These are phyloP conservation scores for Pleurotus citrinopileatus DNA, from an alignment of 768 basidiomycete genomes.

Conservation along the genomic window DNA sequence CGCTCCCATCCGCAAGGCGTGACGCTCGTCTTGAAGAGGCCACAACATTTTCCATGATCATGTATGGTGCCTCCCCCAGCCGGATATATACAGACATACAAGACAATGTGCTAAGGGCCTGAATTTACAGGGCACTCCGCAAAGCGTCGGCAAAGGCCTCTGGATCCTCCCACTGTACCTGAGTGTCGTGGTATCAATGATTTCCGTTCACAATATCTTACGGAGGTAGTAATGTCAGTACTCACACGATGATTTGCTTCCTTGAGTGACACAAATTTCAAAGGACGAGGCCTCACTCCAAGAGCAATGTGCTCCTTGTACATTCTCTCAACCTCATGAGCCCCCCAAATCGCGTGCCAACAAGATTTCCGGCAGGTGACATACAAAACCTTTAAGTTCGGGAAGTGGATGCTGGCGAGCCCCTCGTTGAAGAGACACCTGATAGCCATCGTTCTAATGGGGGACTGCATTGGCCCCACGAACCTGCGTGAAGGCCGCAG, in stretches of 20 bases:
- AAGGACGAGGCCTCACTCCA: background rate
- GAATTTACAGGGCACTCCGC: background rate
- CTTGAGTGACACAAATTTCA: background rate
- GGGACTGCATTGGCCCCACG: background rate
- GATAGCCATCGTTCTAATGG: constrained; percentile 1
- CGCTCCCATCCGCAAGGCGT: background rate
- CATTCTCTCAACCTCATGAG: background rate
- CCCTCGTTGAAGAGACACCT: constrained; percentile 5
- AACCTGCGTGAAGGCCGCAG: background rate
- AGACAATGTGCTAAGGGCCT: too few relatives aligned
- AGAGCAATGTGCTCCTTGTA: background rate
- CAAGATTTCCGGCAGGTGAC: background rate
- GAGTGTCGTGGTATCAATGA: too few relatives aligned
- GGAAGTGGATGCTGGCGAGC: background rate
- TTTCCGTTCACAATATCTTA: too few relatives aligned
- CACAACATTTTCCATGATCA: too few relatives aligned
- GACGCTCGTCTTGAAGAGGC: too few relatives aligned
- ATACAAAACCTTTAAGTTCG: background rate
- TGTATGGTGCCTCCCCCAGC: too few relatives aligned
- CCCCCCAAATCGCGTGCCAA: constrained; percentile 6
- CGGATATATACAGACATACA: too few relatives aligned
- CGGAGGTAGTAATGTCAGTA: too few relatives aligned
- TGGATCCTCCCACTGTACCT: constrained; percentile 9
- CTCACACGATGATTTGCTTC: constrained; percentile 2
- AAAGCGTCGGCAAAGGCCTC: background rate